Evolutionary conservation across 768 basidiomycete genomes (phyloP).

Genomic region (Xerocomellus dryophilus): DNA sequence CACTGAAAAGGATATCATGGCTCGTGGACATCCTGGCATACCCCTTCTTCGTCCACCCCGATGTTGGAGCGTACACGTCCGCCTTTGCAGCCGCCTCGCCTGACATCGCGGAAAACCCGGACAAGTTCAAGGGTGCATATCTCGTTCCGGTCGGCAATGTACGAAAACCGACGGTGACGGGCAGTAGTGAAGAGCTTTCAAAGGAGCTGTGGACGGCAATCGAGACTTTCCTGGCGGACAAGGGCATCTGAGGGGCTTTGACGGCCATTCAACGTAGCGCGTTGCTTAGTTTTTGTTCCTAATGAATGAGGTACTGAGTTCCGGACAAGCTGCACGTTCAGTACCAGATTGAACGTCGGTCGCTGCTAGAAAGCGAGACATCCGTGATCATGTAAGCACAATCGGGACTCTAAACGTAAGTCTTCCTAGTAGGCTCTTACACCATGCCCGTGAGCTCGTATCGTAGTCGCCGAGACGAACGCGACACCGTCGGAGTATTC

Average conservation of each 20-base stretch:
- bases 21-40: constrained; percentile 20
- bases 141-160: constrained; percentile 27
- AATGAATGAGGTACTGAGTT: too few relatives aligned
- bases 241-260: constrained; percentile 11
- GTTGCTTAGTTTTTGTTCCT: neutral
- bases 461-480: too few relatives aligned
- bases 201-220: constrained; percentile 31
- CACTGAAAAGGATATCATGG: constrained; percentile 14
- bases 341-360: too few relatives aligned
- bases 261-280: neutral
- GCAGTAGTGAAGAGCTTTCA: constrained; percentile 21
- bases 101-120: constrained; percentile 17
- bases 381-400: too few relatives aligned
- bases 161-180: constrained; percentile 7
- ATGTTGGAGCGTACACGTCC: constrained; percentile 28
- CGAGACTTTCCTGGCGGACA: constrained; percentile 26
- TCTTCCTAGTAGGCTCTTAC: too few relatives aligned
- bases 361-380: too few relatives aligned
- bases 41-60: constrained; percentile 16
- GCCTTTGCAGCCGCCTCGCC: constrained; percentile 31
- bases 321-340: too few relatives aligned
- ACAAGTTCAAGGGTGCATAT: constrained; percentile 32
- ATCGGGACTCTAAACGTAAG: too few relatives aligned
- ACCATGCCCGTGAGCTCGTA: too few relatives aligned
- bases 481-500: neutral